Conservation (phyloP, 2,329 filamentous ascomycete species). For the Claviceps citrina region DNA sequence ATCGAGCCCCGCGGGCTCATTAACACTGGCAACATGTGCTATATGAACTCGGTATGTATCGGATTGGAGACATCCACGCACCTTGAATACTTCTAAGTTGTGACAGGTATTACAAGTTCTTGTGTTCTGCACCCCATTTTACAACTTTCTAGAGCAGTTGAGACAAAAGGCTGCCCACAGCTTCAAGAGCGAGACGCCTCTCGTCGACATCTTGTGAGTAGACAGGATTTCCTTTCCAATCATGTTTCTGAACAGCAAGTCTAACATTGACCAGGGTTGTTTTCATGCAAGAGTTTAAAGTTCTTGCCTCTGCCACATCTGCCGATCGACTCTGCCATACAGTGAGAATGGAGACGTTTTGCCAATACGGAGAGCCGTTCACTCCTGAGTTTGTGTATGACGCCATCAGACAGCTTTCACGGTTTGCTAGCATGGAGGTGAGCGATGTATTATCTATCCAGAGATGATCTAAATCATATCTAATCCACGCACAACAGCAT, state of each 20-base stretch:
- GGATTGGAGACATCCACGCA: too few species aligned
- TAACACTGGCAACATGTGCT: conserved; percentile 98
- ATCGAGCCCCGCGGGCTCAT: conserved; percentile 85
- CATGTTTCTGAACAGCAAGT: neutral
- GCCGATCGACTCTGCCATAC: conserved; percentile 57
- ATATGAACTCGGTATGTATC: conserved; percentile 92
- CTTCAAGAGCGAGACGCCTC: conserved; percentile 87
- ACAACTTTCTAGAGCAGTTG: conserved; percentile 79
- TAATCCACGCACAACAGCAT: conserved; percentile 35
- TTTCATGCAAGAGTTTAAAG: conserved; percentile 84
- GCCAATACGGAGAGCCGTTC: conserved; percentile 81
- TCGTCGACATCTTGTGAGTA: conserved; percentile 80
- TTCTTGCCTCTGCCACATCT: conserved; percentile 64
- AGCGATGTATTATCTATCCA: conserved; percentile 16
- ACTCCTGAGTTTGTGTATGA: conserved; percentile 93
- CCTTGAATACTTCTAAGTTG: conserved; percentile 25
- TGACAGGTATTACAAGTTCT: conserved; percentile 80
- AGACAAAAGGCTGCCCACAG: conserved; percentile 71
- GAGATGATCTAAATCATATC: neutral
- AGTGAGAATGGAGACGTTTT: conserved; percentile 69
- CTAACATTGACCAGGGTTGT: conserved; percentile 49
- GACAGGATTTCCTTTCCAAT: neutral
- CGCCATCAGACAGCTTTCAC: conserved; percentile 69
- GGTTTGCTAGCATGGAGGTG: conserved; percentile 86
- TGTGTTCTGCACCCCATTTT: conserved; percentile 86